Evolutionary conservation across 139 green algal species (phyloP).

Genomic region (Coelastrella sp.): DNA sequence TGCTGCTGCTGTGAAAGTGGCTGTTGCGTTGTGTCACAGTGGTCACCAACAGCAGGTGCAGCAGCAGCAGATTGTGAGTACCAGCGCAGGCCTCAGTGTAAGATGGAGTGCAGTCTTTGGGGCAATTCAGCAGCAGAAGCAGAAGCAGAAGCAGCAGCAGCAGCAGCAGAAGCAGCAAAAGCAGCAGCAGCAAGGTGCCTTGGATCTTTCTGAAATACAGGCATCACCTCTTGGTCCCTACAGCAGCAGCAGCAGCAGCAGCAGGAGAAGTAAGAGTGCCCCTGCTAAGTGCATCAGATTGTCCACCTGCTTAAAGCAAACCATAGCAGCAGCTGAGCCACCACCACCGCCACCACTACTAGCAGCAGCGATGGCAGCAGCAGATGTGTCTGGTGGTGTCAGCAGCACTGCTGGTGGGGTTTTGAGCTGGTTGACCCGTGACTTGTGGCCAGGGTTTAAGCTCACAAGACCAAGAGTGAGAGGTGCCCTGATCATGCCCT

Average conservation of each 20-base stretch:
- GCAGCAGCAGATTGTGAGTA: conserved; percentile 11
- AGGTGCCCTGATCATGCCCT: neutral
- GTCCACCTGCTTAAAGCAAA: too few relatives aligned
- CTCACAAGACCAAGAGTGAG: neutral
- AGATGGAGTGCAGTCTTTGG: too few relatives aligned
- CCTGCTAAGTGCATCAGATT: too few relatives aligned
- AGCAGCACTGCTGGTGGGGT: conserved; percentile 17
- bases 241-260: too few relatives aligned
- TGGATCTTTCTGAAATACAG: too few relatives aligned
- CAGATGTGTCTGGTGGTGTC: neutral
- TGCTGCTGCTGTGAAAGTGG: neutral
- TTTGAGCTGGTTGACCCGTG: conserved; percentile 26
- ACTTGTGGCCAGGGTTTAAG: neutral
- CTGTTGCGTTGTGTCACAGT: too few relatives aligned
- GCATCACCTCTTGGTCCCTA: too few relatives aligned
- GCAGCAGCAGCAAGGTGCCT: neutral
- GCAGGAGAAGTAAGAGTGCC: too few relatives aligned
- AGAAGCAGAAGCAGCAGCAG: conserved; percentile 13
- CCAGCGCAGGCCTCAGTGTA: neutral
- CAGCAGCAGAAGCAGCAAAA: conserved; percentile 3
- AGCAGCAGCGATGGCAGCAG: neutral
- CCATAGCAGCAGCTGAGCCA: neutral
- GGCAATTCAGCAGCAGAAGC: neutral
- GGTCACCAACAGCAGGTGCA: neutral
- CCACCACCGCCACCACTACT: neutral